Percentiles rank a stretch among this genome's conserved stretches.
phyloP scores from a whole-genome alignment of 768 basidiomycete genomes.

The Psilocybe azurescens region DNA sequence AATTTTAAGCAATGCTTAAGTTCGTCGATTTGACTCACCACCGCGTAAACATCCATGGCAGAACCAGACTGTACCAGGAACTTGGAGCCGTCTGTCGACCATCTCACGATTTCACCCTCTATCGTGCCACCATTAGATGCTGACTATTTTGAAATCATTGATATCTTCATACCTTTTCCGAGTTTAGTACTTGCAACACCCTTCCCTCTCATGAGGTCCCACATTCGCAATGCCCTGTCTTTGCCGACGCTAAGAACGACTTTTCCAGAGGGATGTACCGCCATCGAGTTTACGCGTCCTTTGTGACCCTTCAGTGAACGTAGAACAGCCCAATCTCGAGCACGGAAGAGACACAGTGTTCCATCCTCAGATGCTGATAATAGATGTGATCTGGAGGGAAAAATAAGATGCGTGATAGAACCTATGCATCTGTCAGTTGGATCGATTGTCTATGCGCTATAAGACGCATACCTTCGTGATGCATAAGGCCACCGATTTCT shows the following conservation, averaged over 20 bases:
- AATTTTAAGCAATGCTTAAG: background rate
- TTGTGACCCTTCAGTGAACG: constrained; percentile 92
- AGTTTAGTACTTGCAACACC: constrained; percentile 89
- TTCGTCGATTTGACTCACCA: constrained; percentile 45
- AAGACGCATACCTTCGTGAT: constrained; percentile 78
- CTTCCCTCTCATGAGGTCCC: constrained; percentile 97
- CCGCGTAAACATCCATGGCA: constrained; percentile 83
- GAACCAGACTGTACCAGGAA: constrained; percentile 83
- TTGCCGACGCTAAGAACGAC: constrained; percentile 91
- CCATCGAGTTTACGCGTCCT: constrained; percentile 87
- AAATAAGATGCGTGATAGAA: constrained; percentile 87
- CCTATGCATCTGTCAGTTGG: constrained; percentile 49
- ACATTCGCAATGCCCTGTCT: constrained; percentile 92
- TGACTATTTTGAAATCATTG: background rate
- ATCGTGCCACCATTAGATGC: constrained; percentile 9
- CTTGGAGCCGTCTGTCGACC: constrained; percentile 77
- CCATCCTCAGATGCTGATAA: constrained; percentile 94
- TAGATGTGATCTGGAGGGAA: constrained; percentile 89
- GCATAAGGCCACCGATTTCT: constrained; percentile 94
- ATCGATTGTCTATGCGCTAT: background rate
- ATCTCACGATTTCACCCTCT: constrained; percentile 95
- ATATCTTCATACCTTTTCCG: constrained; percentile 68
- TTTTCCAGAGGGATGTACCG: constrained; percentile 93
- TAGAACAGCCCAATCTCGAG: constrained; percentile 93
- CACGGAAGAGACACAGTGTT: constrained; percentile 86